Conservation (phyloP, 2,329 filamentous ascomycete genomes). For the Fusarium albidum region DNA sequence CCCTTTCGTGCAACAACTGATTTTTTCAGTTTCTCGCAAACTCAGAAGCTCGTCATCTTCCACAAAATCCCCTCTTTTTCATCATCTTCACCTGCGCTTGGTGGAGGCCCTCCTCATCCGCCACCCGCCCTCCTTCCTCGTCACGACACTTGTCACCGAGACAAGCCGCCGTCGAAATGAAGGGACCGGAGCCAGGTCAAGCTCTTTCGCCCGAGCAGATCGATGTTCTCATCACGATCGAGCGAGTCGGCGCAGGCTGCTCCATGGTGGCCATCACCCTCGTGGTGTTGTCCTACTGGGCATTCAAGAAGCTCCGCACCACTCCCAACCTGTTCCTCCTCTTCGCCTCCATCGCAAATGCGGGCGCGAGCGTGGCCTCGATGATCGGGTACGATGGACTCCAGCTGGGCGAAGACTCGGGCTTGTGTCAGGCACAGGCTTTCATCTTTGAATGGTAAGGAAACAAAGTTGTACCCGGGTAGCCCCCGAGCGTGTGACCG, state of each 20-base stretch:
- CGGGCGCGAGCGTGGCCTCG: constrained; percentile 69
- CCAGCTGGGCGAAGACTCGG: constrained; percentile 57
- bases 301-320: constrained; percentile 61
- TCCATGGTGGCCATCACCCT: constrained; percentile 60
- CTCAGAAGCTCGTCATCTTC: background rate
- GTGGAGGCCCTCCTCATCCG: background rate
- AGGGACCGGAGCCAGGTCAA: constrained; percentile 16
- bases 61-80: background rate
- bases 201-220: constrained; percentile 49
- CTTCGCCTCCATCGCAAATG: constrained; percentile 49
- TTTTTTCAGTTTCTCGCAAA: background rate
- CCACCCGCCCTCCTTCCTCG: background rate
- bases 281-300: constrained; percentile 57
- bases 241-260: constrained; percentile 61
- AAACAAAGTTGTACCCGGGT: no score
- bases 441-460: constrained; percentile 73
- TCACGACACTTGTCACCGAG: background rate
- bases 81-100: background rate
- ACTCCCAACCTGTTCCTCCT: constrained; percentile 62
- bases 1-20: constrained; percentile 5
- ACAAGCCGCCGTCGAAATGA: constrained; percentile 23
- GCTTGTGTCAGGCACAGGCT: constrained; percentile 68
- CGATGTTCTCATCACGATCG: constrained; percentile 57
- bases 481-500: background rate
- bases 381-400: constrained; percentile 75